phyloP scores from a whole-genome alignment of 73 alveolate genomes.

The Paramecium octaurelia region DNA sequence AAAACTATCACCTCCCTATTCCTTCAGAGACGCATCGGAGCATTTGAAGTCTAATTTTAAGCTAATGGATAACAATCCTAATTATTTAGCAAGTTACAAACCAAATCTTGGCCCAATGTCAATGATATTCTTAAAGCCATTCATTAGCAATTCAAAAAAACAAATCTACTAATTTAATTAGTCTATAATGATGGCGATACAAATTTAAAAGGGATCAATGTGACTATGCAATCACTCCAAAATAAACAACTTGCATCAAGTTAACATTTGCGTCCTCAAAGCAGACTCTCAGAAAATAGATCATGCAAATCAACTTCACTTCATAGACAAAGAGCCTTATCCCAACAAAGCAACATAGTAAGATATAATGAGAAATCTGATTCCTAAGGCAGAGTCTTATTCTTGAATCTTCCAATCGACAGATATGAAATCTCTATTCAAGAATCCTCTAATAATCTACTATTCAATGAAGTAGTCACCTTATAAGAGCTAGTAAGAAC shows the following conservation, averaged over 20 bases:
- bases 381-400: neutral
- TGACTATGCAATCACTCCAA: neutral
- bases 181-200: neutral
- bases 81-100: neutral
- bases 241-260: neutral
- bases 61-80: neutral
- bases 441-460: neutral
- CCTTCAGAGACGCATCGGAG: constrained; percentile 13
- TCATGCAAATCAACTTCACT: neutral
- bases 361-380: constrained; percentile 33
- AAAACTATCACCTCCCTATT: neutral
- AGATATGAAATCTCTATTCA: neutral
- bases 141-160: neutral
- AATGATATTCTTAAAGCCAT: neutral
- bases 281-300: neutral
- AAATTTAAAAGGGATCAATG: neutral
- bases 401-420: constrained; percentile 13
- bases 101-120: constrained; percentile 20
- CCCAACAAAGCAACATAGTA: neutral
- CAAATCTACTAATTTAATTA: constrained; percentile 16
- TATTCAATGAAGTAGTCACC: neutral
- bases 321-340: neutral
- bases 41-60: constrained; percentile 13
- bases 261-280: neutral
- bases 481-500: neutral